Base-by-base conservation (phyloP, 495 filamentous ascomycete species). In the Amphirosellinia nigrospora region DNA sequence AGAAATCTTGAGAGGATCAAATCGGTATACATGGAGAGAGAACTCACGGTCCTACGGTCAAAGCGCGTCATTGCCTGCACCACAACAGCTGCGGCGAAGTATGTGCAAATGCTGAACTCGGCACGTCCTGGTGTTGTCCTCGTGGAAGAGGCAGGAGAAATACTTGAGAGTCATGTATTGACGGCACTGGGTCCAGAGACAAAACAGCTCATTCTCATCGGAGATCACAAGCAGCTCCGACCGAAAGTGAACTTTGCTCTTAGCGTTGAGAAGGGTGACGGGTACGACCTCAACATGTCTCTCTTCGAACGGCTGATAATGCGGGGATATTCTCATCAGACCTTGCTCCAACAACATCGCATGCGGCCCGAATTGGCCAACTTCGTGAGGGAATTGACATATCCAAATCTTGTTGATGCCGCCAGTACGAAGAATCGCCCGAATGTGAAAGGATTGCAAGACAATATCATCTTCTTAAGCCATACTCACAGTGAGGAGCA, bases 71-170 rank as follows among this genome's bases (percentile, higher is more conserved):
- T 95, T 52, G 91, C 83, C 0, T 92, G 90, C 72, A 94, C 91
- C 1, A 94, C 92, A 0, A 93, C 89, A 0, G 90, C 79, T 4
- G 90, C 91, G 0, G 91, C 92, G 4, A 92, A 85, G 73, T 85
- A 91, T 70, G 71, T 78, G 1, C 67, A 81, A 11, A 79, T 85
- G 26, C 72, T 94, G 13, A 79, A 79, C 41, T 75, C 75, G 8
- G 83, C 84, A 4, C 67, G 64, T 0, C 86, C 86, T 0, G 84
- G 85, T 13, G 78, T 90, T 3, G 70, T 92, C n/a, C 71, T 94
- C 0, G 85, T 93, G 0, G 92, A 94, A 76, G 92, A 94, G 72
- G 91, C 91, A 4, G 91, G 92, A 6, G 92, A 94, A 71, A 90
- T 93, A 34, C 77, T 93, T 1, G 92, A 94, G 72, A 85, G 82